Conservation (phyloP, 2,329 filamentous ascomycete genomes). For the Huntiella abstrusa region DNA sequence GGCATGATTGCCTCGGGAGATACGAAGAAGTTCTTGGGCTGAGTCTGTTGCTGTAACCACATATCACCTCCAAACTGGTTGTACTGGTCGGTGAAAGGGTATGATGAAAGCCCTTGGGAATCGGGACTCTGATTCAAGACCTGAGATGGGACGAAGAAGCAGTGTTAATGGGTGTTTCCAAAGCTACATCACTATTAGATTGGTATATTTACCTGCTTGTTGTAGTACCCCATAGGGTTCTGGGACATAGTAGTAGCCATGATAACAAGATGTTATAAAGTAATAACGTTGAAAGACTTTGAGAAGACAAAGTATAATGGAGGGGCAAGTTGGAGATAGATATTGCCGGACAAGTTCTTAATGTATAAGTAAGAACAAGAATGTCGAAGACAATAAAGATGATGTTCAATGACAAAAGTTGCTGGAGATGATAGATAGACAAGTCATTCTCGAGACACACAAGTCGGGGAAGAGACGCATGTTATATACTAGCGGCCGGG, state of each 20-base stretch:
- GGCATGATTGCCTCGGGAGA: slow-evolving; percentile 9
- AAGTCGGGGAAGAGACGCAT: not conserved
- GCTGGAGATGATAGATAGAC: not conserved
- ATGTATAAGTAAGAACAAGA: slow-evolving; percentile 2
- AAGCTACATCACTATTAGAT: not conserved
- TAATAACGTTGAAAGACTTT: too few species aligned
- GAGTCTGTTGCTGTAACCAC: slow-evolving; percentile 3
- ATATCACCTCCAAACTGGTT: slow-evolving; percentile 2
- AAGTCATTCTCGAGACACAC: not conserved
- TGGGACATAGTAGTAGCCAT: slow-evolving; percentile 10
- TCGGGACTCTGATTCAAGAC: not conserved
- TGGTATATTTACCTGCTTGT: slow-evolving; percentile 6
- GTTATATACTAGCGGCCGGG: not conserved
- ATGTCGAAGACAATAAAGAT: not conserved
- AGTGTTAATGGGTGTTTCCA: not conserved
- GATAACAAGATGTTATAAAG: not conserved
- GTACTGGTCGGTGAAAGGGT: slow-evolving; percentile 6
- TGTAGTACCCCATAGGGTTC: slow-evolving; percentile 10
- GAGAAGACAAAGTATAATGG: not conserved
- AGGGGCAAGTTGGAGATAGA: not conserved
- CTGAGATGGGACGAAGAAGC: not conserved
- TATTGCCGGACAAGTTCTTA: not conserved
- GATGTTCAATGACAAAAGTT: not conserved
- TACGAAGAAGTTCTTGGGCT: slow-evolving; percentile 7
- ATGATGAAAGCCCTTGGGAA: slow-evolving; percentile 3